A percentile compares a stretch with the other conserved stretches of the same genome.
Conservation (phyloP, 73 alveolate species). For the Tetrahymena malaccensis region DNA sequence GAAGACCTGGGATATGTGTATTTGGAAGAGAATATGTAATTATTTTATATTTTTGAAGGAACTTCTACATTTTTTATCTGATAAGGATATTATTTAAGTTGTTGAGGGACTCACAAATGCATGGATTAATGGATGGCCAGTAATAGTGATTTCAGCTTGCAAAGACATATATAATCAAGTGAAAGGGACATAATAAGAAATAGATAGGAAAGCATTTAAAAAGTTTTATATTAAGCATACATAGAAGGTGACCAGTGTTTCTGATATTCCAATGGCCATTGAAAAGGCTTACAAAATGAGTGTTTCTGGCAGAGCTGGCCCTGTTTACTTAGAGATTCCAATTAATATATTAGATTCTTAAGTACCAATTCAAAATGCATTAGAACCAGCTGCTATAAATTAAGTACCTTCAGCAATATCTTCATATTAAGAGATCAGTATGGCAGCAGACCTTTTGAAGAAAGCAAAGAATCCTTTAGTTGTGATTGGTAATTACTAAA, state of each 20-base stretch:
- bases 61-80: neutral
- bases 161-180: slow-evolving; percentile 57
- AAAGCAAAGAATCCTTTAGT: slow-evolving; percentile 70
- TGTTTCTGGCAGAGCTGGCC: slow-evolving; percentile 78
- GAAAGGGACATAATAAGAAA: slow-evolving; percentile 72
- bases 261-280: slow-evolving; percentile 49
- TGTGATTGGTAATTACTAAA: slow-evolving; percentile 63
- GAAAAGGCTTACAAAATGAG: slow-evolving; percentile 67
- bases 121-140: slow-evolving; percentile 78
- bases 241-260: slow-evolving; percentile 34
- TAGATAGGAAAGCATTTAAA: slow-evolving; percentile 49
- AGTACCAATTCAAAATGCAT: slow-evolving; percentile 28
- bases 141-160: slow-evolving; percentile 72
- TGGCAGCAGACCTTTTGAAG: slow-evolving; percentile 36
- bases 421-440: neutral
- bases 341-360: slow-evolving; percentile 56
- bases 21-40: slow-evolving; percentile 83
- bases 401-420: slow-evolving; percentile 45
- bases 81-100: slow-evolving; percentile 74
- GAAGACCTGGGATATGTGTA: slow-evolving; percentile 72
- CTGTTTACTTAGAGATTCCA: slow-evolving; percentile 77
- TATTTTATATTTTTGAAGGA: neutral
- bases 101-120: slow-evolving; percentile 81
- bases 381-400: slow-evolving; percentile 4
- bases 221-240: slow-evolving; percentile 53